Evolutionary conservation across 2,329 filamentous ascomycete species (phyloP), one percentile per base, ranked within the genome.

Genomic region (Thelonectria blattea): DNA sequence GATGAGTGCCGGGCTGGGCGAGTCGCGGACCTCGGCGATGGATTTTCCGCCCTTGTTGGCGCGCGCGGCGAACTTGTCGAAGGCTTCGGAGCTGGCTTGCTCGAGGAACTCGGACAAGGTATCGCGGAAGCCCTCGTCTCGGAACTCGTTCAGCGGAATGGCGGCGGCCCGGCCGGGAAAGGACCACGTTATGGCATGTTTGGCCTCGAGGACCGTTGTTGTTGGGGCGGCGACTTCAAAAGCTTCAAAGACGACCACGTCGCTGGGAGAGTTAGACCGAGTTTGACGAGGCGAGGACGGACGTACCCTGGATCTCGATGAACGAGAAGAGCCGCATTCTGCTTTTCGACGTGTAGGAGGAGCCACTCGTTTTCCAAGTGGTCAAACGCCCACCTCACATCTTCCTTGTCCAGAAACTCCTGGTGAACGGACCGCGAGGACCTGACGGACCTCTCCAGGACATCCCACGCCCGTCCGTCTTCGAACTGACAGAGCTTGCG

Each of bases 191-290:
- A 91, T 71, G 0, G 85, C 79, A 30, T 78, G 77, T 7, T 81
- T 71, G 0, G 84, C 71, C 0, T 78, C 77, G 2, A 89, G 77
- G 1, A 89, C 84, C 14, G 78, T 70, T 17, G 82, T 74, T 0
- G 81, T 82, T 0, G 70, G 67, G 0, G 88, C 77, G 0, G 86
- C 87, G 0, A 83, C 76, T 70, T 91, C 86, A 50, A 90, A 90
- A 0, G 79, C 78, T 69, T 91, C 88, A 37, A 61, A 85, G 15
- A 66, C 81, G 58, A 68, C 63, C 11, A 22, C 69, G 22, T 12
- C 66, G 50, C 53, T 55, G 22, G 34, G n/a, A 6, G 11, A 24
- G 34, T 53, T 41, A 45, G 22, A 34, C 17, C 39, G 11, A 46
- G 42, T 22, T 3, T 20, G 5, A 11, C 5, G 22, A 11, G 42